Conservation (phyloP, 2,329 filamentous ascomycete genomes). For the Parastagonospora avenae region DNA sequence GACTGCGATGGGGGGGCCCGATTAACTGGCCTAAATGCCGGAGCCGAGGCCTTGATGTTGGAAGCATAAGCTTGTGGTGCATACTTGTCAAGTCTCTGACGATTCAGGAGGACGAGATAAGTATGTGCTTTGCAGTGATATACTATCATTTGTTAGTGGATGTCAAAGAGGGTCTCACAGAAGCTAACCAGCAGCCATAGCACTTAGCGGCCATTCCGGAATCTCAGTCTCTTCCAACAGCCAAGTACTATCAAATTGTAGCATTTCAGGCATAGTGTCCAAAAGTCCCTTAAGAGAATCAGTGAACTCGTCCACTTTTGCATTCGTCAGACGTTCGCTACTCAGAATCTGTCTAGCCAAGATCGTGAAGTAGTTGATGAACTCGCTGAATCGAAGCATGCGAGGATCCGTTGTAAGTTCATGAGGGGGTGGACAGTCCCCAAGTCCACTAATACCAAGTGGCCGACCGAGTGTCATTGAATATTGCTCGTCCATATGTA, state of each 20-base stretch:
- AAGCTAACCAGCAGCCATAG: slow-evolving; percentile 52
- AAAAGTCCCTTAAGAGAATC: slow-evolving; percentile 50
- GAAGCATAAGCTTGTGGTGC: background rate
- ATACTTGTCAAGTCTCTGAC: slow-evolving; percentile 46
- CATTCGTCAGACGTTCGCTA: slow-evolving; percentile 49
- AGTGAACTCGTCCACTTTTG: slow-evolving; percentile 55
- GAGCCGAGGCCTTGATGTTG: slow-evolving; percentile 1
- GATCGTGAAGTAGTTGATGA: slow-evolving; percentile 54
- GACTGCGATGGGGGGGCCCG: slow-evolving; percentile 11
- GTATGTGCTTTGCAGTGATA: slow-evolving; percentile 56
- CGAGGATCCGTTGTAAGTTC: slow-evolving; percentile 52
- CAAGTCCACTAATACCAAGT: slow-evolving; percentile 55
- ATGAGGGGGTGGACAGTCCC: slow-evolving; percentile 55
- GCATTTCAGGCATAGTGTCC: slow-evolving; percentile 54
- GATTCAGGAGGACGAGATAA: slow-evolving; percentile 56
- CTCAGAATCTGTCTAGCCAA: slow-evolving; percentile 55
- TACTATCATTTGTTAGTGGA: slow-evolving; percentile 35
- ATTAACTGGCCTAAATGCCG: slow-evolving; percentile 21
- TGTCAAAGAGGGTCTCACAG: background rate
- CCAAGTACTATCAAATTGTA: slow-evolving; percentile 56
- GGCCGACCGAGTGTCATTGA: slow-evolving; percentile 57
- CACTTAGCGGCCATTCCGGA: slow-evolving; percentile 55
- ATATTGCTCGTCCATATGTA: slow-evolving; percentile 59
- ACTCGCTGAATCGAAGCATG: slow-evolving; percentile 52
- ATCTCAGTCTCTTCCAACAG: slow-evolving; percentile 42